Conservation (phyloP, 805 yeast species). For the Metschnikowia drakensbergensis region DNA sequence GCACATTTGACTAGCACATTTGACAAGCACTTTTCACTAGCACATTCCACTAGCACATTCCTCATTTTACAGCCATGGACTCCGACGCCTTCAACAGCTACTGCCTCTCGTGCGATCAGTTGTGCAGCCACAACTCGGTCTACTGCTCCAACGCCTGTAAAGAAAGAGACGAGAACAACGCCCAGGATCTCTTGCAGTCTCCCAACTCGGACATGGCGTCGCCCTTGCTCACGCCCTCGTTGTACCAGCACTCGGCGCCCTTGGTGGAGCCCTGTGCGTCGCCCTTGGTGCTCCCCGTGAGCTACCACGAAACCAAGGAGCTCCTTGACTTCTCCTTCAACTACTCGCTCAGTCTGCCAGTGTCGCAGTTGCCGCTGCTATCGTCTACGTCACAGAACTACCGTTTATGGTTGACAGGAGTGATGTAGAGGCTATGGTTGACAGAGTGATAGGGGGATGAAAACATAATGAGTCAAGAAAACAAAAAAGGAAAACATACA, state of each 20-base stretch:
- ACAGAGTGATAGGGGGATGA: too few species aligned
- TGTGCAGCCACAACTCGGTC: slow-evolving; percentile 17
- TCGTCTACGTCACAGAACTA: slow-evolving; percentile 36
- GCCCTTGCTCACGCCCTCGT: slow-evolving; percentile 38
- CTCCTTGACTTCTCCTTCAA: slow-evolving; percentile 33
- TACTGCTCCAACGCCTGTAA: slow-evolving; percentile 33
- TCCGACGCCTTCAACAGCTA: slow-evolving; percentile 22
- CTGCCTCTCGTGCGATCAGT: slow-evolving; percentile 20
- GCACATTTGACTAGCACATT: not conserved
- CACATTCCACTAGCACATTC: not conserved
- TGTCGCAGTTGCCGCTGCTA: slow-evolving; percentile 11
- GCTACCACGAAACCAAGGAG: slow-evolving; percentile 17
- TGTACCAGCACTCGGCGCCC: slow-evolving; percentile 23
- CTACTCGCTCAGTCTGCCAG: slow-evolving; percentile 24
- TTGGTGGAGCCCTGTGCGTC: slow-evolving; percentile 17
- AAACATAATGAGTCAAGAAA: too few species aligned
- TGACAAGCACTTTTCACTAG: not conserved
- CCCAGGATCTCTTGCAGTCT: slow-evolving; percentile 14
- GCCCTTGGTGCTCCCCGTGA: slow-evolving; percentile 24
- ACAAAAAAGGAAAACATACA: not conserved
- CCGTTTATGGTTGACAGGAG: slow-evolving; percentile 37
- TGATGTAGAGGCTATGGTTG: too few species aligned
- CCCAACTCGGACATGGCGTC: slow-evolving; percentile 26
- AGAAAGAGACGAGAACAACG: slow-evolving; percentile 28
- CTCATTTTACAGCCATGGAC: slow-evolving; percentile 9